phyloP scores from a whole-genome alignment of 768 basidiomycete species.

The Calvatia gigantea region DNA sequence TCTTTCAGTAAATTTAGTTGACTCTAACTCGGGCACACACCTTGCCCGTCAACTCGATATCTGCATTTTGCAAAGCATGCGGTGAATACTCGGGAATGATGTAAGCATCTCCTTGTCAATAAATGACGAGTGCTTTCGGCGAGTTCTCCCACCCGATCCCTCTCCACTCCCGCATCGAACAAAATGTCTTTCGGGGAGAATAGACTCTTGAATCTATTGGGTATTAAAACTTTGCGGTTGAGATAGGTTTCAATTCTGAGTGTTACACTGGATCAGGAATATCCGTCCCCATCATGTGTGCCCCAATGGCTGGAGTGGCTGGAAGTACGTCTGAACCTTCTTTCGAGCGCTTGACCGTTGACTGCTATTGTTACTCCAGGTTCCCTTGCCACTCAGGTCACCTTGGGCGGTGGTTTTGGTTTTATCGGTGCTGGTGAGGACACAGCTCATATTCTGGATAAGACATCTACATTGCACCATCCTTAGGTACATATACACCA shows the following conservation, averaged over 20 bases:
- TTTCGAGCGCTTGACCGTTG: no score
- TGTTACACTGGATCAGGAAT: conserved; percentile 43
- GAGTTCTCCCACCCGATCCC: not conserved
- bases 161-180: not conserved
- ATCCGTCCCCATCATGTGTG: conserved; percentile 55
- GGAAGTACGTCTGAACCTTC: conserved; percentile 53
- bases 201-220: conserved; percentile 2
- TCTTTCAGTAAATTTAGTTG: no score
- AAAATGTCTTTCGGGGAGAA: conserved; percentile 1
- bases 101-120: no score
- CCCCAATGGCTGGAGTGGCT: conserved; percentile 70
- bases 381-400: conserved; percentile 56
- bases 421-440: conserved; percentile 61
- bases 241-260: no score
- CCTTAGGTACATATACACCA: conserved; percentile 18
- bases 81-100: no score
- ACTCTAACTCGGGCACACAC: no score
- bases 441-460: not conserved
- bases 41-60: no score
- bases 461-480: not conserved
- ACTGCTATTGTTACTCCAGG: conserved; percentile 25
- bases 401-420: conserved; percentile 70
- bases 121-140: no score
- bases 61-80: no score
- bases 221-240: no score